Evolutionary conservation across 192 early-diverging fungal genomes (phyloP).

Genomic region (Oehlia diaphana): DNA sequence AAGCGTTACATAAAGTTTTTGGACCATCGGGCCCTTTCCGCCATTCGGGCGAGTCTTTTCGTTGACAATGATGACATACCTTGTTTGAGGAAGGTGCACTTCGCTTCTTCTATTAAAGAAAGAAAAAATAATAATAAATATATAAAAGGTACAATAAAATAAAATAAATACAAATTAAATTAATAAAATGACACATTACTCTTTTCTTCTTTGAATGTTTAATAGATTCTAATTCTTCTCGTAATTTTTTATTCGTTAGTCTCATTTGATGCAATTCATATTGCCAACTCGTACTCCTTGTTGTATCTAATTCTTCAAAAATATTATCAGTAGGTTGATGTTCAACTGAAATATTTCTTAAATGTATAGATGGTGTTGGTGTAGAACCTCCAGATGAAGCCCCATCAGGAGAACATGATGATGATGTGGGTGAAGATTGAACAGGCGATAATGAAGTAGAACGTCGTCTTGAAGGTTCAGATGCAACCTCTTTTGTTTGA

Average conservation of each 20-base stretch:
- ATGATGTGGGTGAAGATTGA: constrained; percentile 1
- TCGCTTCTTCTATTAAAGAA: constrained; percentile 7
- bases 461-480: constrained; percentile 12
- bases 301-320: constrained; percentile 44
- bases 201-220: constrained; percentile 38
- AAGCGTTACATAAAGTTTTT: constrained; percentile 30
- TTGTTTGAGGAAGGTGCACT: constrained; percentile 23
- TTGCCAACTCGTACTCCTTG: constrained; percentile 55
- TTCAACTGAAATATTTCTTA: constrained; percentile 20
- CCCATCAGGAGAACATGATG: constrained; percentile 13
- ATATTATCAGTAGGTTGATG: constrained; percentile 39
- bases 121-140: not conserved
- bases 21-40: constrained; percentile 32
- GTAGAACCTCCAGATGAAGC: constrained; percentile 20
- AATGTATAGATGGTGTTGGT: constrained; percentile 22
- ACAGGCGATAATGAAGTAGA: not conserved
- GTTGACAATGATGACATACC: constrained; percentile 29
- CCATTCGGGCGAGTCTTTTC: constrained; percentile 34
- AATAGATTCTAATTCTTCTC: constrained; percentile 52
- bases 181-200: not conserved
- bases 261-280: constrained; percentile 66
- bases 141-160: not conserved
- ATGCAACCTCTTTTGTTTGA: constrained; percentile 27
- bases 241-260: constrained; percentile 55
- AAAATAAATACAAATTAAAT: not conserved